Base-by-base conservation (phyloP, 306 rosid genomes). In the Quercus alba region DNA sequence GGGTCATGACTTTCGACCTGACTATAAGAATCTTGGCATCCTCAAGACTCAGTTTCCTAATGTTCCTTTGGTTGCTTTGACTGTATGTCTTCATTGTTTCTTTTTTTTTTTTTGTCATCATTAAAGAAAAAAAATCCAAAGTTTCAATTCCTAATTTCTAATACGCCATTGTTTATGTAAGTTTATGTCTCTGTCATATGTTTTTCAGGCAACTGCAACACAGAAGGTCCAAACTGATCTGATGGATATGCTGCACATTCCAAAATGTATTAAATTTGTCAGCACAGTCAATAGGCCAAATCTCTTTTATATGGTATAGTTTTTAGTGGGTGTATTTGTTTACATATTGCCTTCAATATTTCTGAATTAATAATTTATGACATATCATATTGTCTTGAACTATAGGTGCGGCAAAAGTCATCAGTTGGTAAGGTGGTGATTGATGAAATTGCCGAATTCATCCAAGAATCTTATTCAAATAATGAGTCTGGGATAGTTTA, bases 1-100 rank as follows among this genome's bases (percentile, higher is more conserved):
- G 98, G 98, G 98, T 79, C 98, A 94, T 77, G 98, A 94, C 82
- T 94, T 94, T 86, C 92, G 98, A 84, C 98, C 97, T 38, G 98
- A 94, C 82, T 94, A 94, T 88, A 94, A 94, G 82, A 94, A 88
- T 86, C 98, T 94, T 26, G 93, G 97, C 57, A 94, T 94, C 86
- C 94, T 94, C 78, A 94, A 92, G 92, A 91, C 92, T 87, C 98
- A 94, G 86, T 94, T 92, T 84, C 97, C 97, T 67, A 88, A 77
- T 74, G 92, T 91, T 75, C 97, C 98, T 28, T 56, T 94, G 84
- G 88, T 94, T 87, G 97, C 97, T 81, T 87, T 94, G 84, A 92
- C 98, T 11, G 97, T 94, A 83, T 72, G 94, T 80, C 81, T 75
- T 80, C 54, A 9, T 72, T 80, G 67, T 72, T 70, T 54, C 23